Conservation (phyloP, 2,329 filamentous ascomycete genomes). For the Ophiostoma triangulosporum region DNA sequence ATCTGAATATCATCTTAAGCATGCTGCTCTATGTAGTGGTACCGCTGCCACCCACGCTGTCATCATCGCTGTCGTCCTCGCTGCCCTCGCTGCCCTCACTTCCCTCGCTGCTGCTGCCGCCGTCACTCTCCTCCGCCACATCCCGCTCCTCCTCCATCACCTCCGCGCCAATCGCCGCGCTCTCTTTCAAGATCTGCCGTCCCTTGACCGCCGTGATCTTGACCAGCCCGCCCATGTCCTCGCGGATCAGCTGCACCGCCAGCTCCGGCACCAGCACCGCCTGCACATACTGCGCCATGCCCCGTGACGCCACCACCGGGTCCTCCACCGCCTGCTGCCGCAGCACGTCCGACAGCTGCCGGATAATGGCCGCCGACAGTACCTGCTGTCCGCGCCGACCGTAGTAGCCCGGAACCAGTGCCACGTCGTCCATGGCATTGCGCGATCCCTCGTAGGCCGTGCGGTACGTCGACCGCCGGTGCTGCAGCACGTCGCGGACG, state of each 20-base stretch:
- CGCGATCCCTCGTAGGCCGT: conserved; percentile 27
- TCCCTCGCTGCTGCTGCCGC: not conserved
- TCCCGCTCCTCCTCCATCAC: conserved; percentile 52
- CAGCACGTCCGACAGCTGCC: conserved; percentile 43
- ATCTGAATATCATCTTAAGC: too few relatives aligned
- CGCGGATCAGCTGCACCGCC: conserved; percentile 39
- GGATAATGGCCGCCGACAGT: conserved; percentile 58
- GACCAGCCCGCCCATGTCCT: conserved; percentile 32
- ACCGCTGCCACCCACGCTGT: too few relatives aligned
- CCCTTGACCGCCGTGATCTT: conserved; percentile 21
- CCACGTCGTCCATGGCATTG: not conserved
- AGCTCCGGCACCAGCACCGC: conserved; percentile 65
- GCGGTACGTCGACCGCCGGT: conserved; percentile 43
- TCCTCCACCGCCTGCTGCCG: conserved; percentile 51
- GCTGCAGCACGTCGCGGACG: conserved; percentile 47
- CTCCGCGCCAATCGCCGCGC: conserved; percentile 51
- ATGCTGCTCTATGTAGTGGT: too few relatives aligned
- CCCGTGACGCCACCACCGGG: conserved; percentile 49
- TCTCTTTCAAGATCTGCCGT: conserved; percentile 47
- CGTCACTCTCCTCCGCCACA: conserved; percentile 21
- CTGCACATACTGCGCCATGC: conserved; percentile 57
- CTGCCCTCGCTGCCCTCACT: not conserved
- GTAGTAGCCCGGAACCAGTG: conserved; percentile 66
- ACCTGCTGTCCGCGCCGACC: conserved; percentile 57
- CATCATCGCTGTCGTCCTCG: not conserved